These are phyloP conservation scores for Boeremia lycopersici DNA, from an alignment of 2,329 filamentous ascomycete genomes.

Conservation along the genomic window DNA sequence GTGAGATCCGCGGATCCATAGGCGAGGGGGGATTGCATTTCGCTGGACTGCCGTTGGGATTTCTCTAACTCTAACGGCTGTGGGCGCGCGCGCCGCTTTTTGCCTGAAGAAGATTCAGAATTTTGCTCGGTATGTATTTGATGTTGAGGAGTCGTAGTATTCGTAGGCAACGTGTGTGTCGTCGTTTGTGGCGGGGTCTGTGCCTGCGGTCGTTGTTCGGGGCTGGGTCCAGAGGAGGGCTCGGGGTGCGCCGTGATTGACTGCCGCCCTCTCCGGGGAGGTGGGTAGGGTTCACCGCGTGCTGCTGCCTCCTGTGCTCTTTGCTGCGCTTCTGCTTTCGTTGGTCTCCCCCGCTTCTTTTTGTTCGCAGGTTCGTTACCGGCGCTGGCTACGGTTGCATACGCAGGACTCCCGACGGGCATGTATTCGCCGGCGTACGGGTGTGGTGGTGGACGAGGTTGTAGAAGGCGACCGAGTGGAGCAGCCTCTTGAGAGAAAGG, in stretches of 20 bases:
- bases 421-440: constrained; percentile 41
- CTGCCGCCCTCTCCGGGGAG: constrained; percentile 41
- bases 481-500: constrained; percentile 41
- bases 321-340: constrained; percentile 54
- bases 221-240: constrained; percentile 23
- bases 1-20: constrained; percentile 37
- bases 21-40: constrained; percentile 39
- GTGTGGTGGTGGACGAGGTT: constrained; percentile 52
- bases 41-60: constrained; percentile 29
- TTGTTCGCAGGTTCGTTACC: constrained; percentile 49
- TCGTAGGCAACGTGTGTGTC: constrained; percentile 20
- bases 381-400: constrained; percentile 34
- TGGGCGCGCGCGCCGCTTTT: constrained; percentile 41
- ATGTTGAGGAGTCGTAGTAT: constrained; percentile 37
- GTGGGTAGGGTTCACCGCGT: constrained; percentile 48
- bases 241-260: constrained; percentile 39
- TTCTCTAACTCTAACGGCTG: constrained; percentile 43
- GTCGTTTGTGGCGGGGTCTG: constrained; percentile 37
- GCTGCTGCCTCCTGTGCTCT: constrained; percentile 50
- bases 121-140: constrained; percentile 35
- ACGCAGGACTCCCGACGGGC: constrained; percentile 34
- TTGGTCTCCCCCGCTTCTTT: constrained; percentile 56
- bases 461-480: constrained; percentile 51
- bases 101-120: constrained; percentile 45
- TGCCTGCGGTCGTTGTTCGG: constrained; percentile 33